Evolutionary conservation across 306 rosid species (phyloP), one percentile per base, ranked within the genome.

Genomic region (Oemleria cerasiformis): DNA sequence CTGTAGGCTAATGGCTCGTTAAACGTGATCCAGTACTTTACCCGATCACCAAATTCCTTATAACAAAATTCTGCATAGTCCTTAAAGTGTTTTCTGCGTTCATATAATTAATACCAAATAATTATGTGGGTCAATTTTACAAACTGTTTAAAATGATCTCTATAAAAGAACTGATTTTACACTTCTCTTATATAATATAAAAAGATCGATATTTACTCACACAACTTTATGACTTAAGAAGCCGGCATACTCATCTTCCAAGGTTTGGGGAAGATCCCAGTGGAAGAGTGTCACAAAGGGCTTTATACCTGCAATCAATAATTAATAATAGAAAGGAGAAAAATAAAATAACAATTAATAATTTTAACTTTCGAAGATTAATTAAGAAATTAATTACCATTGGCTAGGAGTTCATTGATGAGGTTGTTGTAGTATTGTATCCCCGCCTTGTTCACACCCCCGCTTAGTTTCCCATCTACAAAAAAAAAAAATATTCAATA

Each of bases 221-320:
- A 80, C 88, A 51, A 85, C 62, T 6, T 72, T 48, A 30, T 75
- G 80, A 21, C 86, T 79, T 9, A 82, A 13, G 57, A 88, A 88
- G 21, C 95, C 88, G 13, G 79, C 75, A 34, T 79, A 86, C 19
- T 83, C 88, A 9, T 88, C 88, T 77, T 86, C 85, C 67, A 88
- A 67, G 13, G 80, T 6, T 45, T 88, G 88, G 0, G 95, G 91
- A 68, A 83, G 78, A 49, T 88, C 95, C 95, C 95, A 84, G 41
- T 88, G 91, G 12, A 84, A 86, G 36, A 88, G 51, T 1, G 93
- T 88, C n/a, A 84, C 80, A 62, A 79, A 74, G 34, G 89, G 89
- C 73, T 80, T n/a, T 5, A 88, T 38, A 50, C 84, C 85, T 88
- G 59, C 14, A 70, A 9, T 47, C 23, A 11, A 2, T 64, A 34